These are phyloP conservation scores for Eucalyptus marginata DNA, from an alignment of 345 rosid species.

Conservation along the genomic window DNA sequence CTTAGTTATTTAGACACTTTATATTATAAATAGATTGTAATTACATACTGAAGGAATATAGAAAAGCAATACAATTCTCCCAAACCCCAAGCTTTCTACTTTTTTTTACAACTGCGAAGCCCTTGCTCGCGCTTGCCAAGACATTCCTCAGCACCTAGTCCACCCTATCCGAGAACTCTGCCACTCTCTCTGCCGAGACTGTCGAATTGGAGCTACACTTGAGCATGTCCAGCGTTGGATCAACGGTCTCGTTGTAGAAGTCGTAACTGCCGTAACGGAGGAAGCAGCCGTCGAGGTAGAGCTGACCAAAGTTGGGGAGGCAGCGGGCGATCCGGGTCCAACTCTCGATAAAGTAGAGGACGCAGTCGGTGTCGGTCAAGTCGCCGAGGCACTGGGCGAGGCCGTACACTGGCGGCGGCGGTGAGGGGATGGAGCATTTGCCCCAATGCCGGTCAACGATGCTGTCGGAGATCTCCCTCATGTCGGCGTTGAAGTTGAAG, in stretches of 20 bases:
- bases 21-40: no score
- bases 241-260: constrained; percentile 30
- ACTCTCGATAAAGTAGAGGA: constrained; percentile 16
- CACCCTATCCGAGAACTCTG: constrained; percentile 10
- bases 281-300: constrained; percentile 59
- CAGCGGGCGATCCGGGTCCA: constrained; percentile 8
- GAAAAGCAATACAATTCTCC: no score
- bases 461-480: background rate
- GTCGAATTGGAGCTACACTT: constrained; percentile 2
- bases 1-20: no score
- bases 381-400: constrained; percentile 37
- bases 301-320: constrained; percentile 23
- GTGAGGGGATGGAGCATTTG: background rate
- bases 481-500: constrained; percentile 1
- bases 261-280: constrained; percentile 31
- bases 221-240: constrained; percentile 9
- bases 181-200: background rate
- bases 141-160: constrained; percentile 20
- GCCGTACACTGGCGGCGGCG: constrained; percentile 10
- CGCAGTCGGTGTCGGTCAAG: constrained; percentile 23
- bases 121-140: constrained; percentile 22
- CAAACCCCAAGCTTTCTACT: no score
- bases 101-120: no score
- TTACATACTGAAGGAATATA: no score
- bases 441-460: background rate